Evolutionary conservation across 2,329 filamentous ascomycete genomes (phyloP), one percentile per base, ranked within the genome.

Genomic region (Ceratocystis destructans): DNA sequence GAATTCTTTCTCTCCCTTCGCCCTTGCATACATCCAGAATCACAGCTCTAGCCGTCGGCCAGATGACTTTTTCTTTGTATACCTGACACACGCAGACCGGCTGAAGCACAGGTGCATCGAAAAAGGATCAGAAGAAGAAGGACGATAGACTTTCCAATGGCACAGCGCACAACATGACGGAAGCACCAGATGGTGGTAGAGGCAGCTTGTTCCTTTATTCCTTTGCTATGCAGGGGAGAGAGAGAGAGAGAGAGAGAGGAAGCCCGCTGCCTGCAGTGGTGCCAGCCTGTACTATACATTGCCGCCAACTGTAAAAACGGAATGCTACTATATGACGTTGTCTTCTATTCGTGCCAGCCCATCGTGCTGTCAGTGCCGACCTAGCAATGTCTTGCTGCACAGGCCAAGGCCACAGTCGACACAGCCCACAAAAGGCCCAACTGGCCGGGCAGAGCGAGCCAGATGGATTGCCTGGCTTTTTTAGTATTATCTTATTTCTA

Each of bases 311-410:
- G 15, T 10, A 59, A n/a, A 59, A 33, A 57, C 37, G 37, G 8
- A 41, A 41, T 59, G 53, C 53, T 17, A 59, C 53, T 59, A 59
- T 59, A 59, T 59, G 53, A 59, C 53, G 53, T 33, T 59, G 33
- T 59, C 53, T 15, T 8, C 53, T 59, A 37, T 48, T n/a, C 8
- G n/a, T 48, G 45, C 20, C 37, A 4, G 37, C 10, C 37, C 37
- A 41, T 41, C 37, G 37, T 41, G 4, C 10, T 59, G 53, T 59
- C 53, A 59, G 53, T 59, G 53, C 25, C 53, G 53, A 31, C 28
- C 28, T n/a, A n/a, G 53, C 53, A 59, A 50, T 57, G 33, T 17
- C 53, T 22, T 57, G 20, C 50, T 55, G 50, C 50, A 55, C 50
- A 55, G 50, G 28, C 53, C 53, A 31, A 57, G 53, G 28, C 53